Evolutionary conservation across 768 basidiomycete genomes (phyloP), one percentile per base, ranked within the genome.

Genomic region (Podaxis sp.): DNA sequence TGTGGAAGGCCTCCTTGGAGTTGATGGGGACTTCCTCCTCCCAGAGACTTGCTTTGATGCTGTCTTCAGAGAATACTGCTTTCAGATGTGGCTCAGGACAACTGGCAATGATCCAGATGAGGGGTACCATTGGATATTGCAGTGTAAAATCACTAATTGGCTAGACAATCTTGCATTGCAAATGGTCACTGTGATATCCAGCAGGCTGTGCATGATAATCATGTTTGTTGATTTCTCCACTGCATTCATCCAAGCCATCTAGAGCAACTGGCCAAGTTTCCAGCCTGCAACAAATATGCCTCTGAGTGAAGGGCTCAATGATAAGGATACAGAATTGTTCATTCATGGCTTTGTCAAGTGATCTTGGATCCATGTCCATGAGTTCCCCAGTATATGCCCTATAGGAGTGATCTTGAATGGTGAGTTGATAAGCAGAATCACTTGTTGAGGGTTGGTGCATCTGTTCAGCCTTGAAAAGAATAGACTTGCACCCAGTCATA

Each of bases 211-310:
- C 8, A 1, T 2, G 8, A 33, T 8, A 33, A 33, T 10, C 30
- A 2, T 15, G 30, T 20, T 20, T 36, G n/a, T 13, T 46, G 7
- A 40, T 24, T 2, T 58, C 41, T 15, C 58, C 65, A 1, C 64
- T 52, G 24, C 72, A 72, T 53, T 71, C 73, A 41, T 75, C 74
- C 1, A 74, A 58, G 3, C 71, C 73, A 50, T 74, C 73, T 15
- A 40, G 11, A 0, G 58, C 72, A 66, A 28, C 68, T 41, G 11
- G 69, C 49, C 33, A 61, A 17, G 10, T 24, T 6, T 46, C 40
- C 8, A n/a, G 10, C 8, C 49, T 11, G 11, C 3, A 2, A 10
- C 28, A 44, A 1, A 58, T 3, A 20, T 10, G 24, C 6, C 40
- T 24, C 8, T 3, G 22, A 28, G 28, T 28, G 12, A 68, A 54